phyloP scores from a whole-genome alignment of 1,284 basidiomycete genomes.

The Schizophyllum amplum region DNA sequence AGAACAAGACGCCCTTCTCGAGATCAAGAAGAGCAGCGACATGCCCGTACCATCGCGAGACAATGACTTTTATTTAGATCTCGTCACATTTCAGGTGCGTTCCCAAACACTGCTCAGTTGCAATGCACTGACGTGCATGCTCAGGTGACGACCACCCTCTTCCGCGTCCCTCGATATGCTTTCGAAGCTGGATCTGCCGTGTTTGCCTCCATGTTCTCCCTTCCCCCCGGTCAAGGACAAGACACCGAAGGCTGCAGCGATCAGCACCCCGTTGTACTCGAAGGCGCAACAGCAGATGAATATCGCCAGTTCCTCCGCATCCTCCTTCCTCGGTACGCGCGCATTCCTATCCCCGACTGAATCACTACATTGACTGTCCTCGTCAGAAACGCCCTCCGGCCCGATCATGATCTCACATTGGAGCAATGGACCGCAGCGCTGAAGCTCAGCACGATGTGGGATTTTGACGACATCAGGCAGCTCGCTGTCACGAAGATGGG shows the following conservation, averaged over 20 bases:
- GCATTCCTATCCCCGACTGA: too few relatives aligned
- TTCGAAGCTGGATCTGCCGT: conserved; percentile 20
- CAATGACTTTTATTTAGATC: too few relatives aligned
- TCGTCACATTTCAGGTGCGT: too few relatives aligned
- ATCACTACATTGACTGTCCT: background rate
- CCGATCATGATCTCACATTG: conserved; percentile 4
- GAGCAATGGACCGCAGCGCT: conserved; percentile 14
- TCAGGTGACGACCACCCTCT: conserved; percentile 22
- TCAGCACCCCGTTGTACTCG: conserved; percentile 22
- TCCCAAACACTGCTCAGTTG: too few relatives aligned
- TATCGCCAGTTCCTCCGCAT: conserved; percentile 25
- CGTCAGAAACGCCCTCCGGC: too few relatives aligned
- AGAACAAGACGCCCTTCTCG: too few relatives aligned
- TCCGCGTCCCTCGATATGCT: conserved; percentile 21
- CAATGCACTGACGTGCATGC: background rate
- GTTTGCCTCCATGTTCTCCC: conserved; percentile 20
- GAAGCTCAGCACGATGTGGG: conserved; percentile 14
- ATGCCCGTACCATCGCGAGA: too few relatives aligned
- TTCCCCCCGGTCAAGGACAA: conserved; percentile 8
- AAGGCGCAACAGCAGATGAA: conserved; percentile 20
- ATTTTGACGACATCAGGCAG: conserved; percentile 10
- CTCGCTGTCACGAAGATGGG: conserved; percentile 9
- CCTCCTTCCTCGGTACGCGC: conserved; percentile 24
- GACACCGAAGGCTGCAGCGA: conserved; percentile 23
- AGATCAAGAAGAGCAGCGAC: too few relatives aligned